Percentiles rank a stretch among this genome's conserved stretches.
phyloP scores from a whole-genome alignment of 176 grass and related monocot genomes.

The Aegilops longissima region DNA sequence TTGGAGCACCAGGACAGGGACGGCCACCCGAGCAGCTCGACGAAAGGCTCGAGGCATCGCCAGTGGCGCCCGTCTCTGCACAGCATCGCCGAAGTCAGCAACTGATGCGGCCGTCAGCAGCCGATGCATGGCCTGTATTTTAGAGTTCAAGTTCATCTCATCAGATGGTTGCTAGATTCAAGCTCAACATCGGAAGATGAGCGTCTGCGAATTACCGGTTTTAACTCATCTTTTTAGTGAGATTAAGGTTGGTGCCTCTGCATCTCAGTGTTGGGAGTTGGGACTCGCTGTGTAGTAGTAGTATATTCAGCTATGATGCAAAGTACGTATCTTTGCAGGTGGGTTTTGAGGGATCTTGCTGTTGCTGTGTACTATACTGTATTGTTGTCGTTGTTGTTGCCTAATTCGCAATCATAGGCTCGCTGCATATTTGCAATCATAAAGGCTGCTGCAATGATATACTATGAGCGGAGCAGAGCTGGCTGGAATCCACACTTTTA shows the following conservation, averaged over 20 bases:
- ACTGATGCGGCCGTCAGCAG: slow-evolving; percentile 6
- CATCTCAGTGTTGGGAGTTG: not conserved
- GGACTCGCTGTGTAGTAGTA: too few relatives aligned
- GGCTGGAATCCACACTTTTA: slow-evolving; percentile 22
- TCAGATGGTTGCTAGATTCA: not conserved
- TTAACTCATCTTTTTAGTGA: slow-evolving; percentile 26
- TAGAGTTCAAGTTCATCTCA: slow-evolving; percentile 17
- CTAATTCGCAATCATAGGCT: slow-evolving; percentile 7
- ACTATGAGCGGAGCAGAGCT: fast-evolving
- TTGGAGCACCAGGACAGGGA: slow-evolving; percentile 31
- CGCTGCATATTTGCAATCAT: slow-evolving; percentile 22
- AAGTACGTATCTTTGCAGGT: slow-evolving; percentile 27
- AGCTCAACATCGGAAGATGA: not conserved
- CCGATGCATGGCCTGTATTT: not conserved
- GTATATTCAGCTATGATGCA: slow-evolving; percentile 22
- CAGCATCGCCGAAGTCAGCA: slow-evolving; percentile 72
- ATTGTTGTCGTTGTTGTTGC: not conserved
- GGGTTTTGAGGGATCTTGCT: slow-evolving; percentile 33
- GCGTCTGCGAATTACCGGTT: not conserved
- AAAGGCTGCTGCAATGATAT: not conserved
- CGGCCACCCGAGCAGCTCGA: slow-evolving; percentile 30
- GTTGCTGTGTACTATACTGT: not conserved
- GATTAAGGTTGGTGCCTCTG: not conserved
- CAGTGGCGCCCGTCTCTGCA: slow-evolving; percentile 83
- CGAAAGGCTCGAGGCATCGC: slow-evolving; percentile 29